phyloP scores from a whole-genome alignment of 2,329 filamentous ascomycete species.

The Aureobasidium sp. region DNA sequence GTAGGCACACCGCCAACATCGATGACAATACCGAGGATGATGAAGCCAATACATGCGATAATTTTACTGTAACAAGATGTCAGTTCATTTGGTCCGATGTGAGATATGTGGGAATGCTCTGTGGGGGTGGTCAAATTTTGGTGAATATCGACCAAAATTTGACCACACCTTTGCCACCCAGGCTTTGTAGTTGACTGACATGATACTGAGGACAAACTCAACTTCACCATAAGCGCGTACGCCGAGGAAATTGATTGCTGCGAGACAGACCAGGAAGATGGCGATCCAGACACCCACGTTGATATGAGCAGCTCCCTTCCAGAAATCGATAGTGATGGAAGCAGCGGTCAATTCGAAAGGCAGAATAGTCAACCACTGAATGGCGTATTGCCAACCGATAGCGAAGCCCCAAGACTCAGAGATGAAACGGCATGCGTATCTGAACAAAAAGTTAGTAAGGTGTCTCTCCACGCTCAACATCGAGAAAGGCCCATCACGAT shows the following conservation, averaged over 20 bases:
- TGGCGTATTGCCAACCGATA: constrained; percentile 26
- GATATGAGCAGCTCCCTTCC: constrained; percentile 16
- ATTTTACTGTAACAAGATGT: constrained; percentile 20
- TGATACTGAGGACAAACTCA: constrained; percentile 29
- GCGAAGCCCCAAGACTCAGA: constrained; percentile 32
- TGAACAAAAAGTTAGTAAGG: background rate
- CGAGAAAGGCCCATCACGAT: too few species aligned
- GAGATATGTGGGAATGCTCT: too few species aligned
- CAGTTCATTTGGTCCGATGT: too few species aligned
- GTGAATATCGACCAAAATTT: too few species aligned
- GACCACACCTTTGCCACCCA: too few species aligned
- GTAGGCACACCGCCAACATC: constrained; percentile 51
- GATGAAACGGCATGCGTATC: constrained; percentile 35
- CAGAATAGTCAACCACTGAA: constrained; percentile 25
- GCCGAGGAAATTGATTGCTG: constrained; percentile 27
- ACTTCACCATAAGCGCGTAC: constrained; percentile 24
- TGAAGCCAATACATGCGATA: constrained; percentile 51
- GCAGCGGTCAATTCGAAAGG: constrained; percentile 27
- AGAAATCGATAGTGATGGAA: constrained; percentile 19
- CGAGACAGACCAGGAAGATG: constrained; percentile 26
- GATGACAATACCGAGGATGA: constrained; percentile 55
- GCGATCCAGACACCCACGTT: constrained; percentile 27
- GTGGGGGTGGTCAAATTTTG: too few species aligned
- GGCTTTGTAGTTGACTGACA: constrained; percentile 3
- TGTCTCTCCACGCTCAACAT: background rate